phyloP scores from a whole-genome alignment of 2,329 filamentous ascomycete genomes.

The Apiospora pterosperma region DNA sequence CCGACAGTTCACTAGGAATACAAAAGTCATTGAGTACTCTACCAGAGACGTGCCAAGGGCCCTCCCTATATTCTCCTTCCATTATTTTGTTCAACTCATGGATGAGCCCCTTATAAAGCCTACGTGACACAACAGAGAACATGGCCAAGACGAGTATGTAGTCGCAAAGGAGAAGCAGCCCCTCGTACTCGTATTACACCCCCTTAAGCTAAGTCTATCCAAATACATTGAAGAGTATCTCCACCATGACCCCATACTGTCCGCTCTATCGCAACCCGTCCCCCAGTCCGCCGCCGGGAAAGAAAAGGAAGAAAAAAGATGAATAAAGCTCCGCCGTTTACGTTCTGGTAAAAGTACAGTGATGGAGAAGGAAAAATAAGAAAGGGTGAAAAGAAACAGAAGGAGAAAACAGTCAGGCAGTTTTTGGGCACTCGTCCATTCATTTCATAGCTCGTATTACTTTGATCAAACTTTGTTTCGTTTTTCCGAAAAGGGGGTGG shows the following conservation, averaged over 20 bases:
- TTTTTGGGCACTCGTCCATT: conserved; percentile 7
- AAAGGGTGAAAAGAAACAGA: background rate
- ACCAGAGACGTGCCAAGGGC: too few species aligned
- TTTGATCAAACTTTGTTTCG: background rate
- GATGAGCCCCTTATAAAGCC: too few species aligned
- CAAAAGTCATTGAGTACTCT: too few species aligned
- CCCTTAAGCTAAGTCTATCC: background rate
- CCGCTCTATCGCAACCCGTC: background rate
- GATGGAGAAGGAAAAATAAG: background rate
- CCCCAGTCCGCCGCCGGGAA: background rate
- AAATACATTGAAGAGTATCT: background rate
- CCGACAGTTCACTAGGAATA: too few species aligned
- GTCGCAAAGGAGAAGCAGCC: background rate
- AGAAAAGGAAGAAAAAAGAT: background rate
- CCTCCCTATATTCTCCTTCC: too few species aligned
- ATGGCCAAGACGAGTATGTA: background rate
- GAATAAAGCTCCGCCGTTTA: background rate
- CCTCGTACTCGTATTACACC: background rate
- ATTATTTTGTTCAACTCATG: too few species aligned
- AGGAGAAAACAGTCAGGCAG: background rate
- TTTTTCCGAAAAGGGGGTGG: background rate
- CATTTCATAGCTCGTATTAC: conserved; percentile 13
- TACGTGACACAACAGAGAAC: too few species aligned
- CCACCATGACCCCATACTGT: background rate
- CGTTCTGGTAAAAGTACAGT: background rate